Evolutionary conservation across 805 yeast species (phyloP), one percentile per base, ranked within the genome.

Genomic region (Saccharomycopsis sp.): DNA sequence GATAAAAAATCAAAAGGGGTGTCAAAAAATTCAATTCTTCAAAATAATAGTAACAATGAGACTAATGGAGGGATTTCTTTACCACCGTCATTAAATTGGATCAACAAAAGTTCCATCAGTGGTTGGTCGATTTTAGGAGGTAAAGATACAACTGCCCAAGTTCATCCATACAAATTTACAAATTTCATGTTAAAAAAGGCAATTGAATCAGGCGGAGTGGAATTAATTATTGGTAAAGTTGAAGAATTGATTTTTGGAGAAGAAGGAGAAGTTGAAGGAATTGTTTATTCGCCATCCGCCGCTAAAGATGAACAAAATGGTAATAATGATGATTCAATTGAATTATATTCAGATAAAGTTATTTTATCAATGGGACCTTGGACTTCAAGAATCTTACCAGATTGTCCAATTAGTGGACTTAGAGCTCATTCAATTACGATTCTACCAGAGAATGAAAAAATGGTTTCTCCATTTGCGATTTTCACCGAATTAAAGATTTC

Each of bases 351-450:
- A 40, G 85, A 83, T 54, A 78, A 83, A 51, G 76, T 86, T n/a
- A 78, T 89, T 9, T 65, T 92, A 52, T 67, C 94, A 0, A 83
- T 85, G 51, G 98, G 98, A 0, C 98, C 98, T 10, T 89, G 98
- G 98, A 87, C 96, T 2, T 80, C 95, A 2, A 80, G 79, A 53
- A 73, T 89, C 31, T 62, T 89, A 44, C 94, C 95, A 2, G 87
- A 82, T 50, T 88, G 97, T 56, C 98, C 97, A 21, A 87, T 89
- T 10, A 79, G 89, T 2, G 96, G 96, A 4, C 65, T 89, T 48
- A 70, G 96, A 51, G 97, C 97, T 1, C 97, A 92, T 61, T 85
- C 96, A 21, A 88, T 89, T 54, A 87, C 96, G 1, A 73, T 92
- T 40, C 74, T 84, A 34, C 96, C 97, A 3, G 72, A 77, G 41